Conservation (phyloP, 805 yeast genomes). For the Teunomyces atbi region DNA sequence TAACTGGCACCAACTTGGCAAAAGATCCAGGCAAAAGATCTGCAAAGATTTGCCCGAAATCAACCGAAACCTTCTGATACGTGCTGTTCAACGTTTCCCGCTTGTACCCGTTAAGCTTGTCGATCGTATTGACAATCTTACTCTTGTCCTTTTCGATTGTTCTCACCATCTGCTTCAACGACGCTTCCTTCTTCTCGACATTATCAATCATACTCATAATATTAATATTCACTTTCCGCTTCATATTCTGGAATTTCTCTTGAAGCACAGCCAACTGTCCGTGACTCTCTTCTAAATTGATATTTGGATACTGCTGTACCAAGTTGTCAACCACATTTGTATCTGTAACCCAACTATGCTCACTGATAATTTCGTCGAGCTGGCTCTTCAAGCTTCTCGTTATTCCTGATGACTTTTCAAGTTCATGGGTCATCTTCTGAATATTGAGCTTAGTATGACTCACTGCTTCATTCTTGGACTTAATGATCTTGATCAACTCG, state of each 20-base stretch:
- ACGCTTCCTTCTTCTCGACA: slow-evolving; percentile 81
- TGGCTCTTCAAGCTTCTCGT: slow-evolving; percentile 35
- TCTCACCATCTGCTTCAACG: slow-evolving; percentile 74
- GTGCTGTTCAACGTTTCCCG: slow-evolving; percentile 78
- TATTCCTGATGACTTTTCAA: slow-evolving; percentile 46
- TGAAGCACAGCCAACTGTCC: slow-evolving; percentile 54
- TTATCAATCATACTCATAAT: slow-evolving; percentile 90
- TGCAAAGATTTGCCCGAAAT: slow-evolving; percentile 86
- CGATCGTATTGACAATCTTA: slow-evolving; percentile 85
- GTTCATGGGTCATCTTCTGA: slow-evolving; percentile 54
- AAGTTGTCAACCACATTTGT: slow-evolving; percentile 53
- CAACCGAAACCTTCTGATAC: slow-evolving; percentile 81
- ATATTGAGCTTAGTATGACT: slow-evolving; percentile 49
- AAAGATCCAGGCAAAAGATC: slow-evolving; percentile 86
- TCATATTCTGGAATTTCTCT: slow-evolving; percentile 65
- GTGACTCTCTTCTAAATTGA: slow-evolving; percentile 62
- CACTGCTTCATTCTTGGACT: slow-evolving; percentile 41
- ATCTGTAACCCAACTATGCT: slow-evolving; percentile 74
- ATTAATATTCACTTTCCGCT: slow-evolving; percentile 76
- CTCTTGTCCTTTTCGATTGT: slow-evolving; percentile 87
- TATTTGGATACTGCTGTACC: slow-evolving; percentile 59
- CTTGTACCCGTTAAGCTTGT: slow-evolving; percentile 80
- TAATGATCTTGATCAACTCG: slow-evolving; percentile 51
- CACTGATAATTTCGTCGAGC: slow-evolving; percentile 47
- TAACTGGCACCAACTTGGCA: slow-evolving; percentile 83